phyloP scores from a whole-genome alignment of 257 asterid genomes.

The Apocynum venetum region DNA sequence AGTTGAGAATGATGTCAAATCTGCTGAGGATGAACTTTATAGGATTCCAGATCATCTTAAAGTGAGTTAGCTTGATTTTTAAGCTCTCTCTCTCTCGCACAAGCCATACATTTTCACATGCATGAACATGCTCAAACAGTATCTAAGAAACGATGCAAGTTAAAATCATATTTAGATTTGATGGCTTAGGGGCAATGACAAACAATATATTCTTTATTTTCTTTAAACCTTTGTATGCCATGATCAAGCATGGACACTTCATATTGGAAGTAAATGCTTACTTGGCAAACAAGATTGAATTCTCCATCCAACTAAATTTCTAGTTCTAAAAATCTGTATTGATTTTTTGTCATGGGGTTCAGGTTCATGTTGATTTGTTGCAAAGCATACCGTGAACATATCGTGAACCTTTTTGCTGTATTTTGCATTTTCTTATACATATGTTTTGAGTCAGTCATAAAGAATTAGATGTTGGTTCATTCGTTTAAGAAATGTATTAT shows the following conservation, averaged over 20 bases:
- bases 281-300: not conserved
- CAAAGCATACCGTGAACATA: not conserved
- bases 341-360: not conserved
- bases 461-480: not conserved
- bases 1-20: conserved; percentile 62
- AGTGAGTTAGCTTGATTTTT: conserved; percentile 38
- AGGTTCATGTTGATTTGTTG: not conserved
- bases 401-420: not conserved
- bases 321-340: not conserved
- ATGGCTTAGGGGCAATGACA: not conserved
- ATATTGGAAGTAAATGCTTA: not conserved
- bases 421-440: not conserved
- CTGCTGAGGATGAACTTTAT: conserved; percentile 85
- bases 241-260: not conserved
- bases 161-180: not conserved
- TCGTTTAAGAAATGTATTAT: not conserved
- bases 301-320: not conserved
- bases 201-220: not conserved
- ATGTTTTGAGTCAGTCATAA: not conserved
- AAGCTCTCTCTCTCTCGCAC: not conserved
- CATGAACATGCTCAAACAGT: not conserved
- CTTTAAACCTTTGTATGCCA: not conserved
- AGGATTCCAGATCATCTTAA: conserved; percentile 91
- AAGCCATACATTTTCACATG: not conserved
- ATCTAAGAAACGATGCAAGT: not conserved